Conservation (phyloP, 73 alveolate species). For the Paramecium primaurelia region DNA sequence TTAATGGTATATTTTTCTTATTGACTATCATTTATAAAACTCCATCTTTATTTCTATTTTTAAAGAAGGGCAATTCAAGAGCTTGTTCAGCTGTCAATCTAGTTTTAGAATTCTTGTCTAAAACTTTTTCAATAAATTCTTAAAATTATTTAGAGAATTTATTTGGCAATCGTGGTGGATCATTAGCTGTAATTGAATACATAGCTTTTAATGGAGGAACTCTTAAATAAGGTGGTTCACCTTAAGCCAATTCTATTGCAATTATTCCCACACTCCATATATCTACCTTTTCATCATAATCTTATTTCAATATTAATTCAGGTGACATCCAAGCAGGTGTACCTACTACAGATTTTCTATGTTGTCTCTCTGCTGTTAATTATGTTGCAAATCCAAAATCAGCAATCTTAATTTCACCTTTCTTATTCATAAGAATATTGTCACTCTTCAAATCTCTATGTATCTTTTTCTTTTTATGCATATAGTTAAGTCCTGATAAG, state of each 20-base stretch:
- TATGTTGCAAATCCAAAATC: conserved; percentile 62
- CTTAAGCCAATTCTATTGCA: conserved; percentile 60
- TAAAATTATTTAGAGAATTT: conserved; percentile 25
- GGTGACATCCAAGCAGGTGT: conserved; percentile 93
- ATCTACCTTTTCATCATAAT: conserved; percentile 61
- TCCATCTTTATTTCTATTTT: conserved; percentile 24
- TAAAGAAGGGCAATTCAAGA: conserved; percentile 30
- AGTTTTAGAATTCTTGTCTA: conserved; percentile 46
- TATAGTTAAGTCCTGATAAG: conserved; percentile 31
- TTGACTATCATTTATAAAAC: conserved; percentile 16
- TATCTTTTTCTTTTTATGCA: conserved; percentile 46
- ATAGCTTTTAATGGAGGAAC: conserved; percentile 62
- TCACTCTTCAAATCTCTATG: conserved; percentile 64
- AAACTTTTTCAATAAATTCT: conserved; percentile 39
- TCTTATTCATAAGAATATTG: conserved; percentile 48
- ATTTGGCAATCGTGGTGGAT: conserved; percentile 53
- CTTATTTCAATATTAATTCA: conserved; percentile 75
- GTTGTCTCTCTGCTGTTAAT: conserved; percentile 45
- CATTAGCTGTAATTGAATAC: conserved; percentile 46
- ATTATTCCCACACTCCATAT: conserved; percentile 60
- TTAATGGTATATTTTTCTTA: conserved; percentile 50
- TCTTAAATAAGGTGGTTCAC: conserved; percentile 66
- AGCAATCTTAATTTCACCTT: conserved; percentile 57
- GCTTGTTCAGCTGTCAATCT: conserved; percentile 48
- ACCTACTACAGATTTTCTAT: conserved; percentile 56